phyloP scores from a whole-genome alignment of 2,329 filamentous ascomycete species.

The Hymenoscyphus linearis region DNA sequence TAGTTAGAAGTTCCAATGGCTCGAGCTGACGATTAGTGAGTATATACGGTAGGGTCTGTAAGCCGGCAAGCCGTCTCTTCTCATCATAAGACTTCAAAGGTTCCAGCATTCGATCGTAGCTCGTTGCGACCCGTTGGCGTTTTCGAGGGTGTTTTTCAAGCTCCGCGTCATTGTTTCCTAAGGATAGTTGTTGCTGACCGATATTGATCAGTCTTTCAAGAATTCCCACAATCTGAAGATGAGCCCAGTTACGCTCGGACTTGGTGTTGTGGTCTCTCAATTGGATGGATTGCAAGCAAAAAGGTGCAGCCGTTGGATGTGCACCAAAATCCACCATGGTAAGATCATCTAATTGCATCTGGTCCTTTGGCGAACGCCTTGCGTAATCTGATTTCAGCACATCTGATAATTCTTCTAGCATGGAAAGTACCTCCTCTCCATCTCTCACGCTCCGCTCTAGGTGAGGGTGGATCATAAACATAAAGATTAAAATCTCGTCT shows the following conservation, averaged over 20 bases:
- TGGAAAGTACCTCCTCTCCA: constrained; percentile 31
- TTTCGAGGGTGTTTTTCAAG: constrained; percentile 26
- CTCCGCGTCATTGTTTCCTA: constrained; percentile 8
- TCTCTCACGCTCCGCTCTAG: constrained; percentile 51
- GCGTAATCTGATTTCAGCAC: constrained; percentile 74
- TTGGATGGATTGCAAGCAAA: constrained; percentile 47
- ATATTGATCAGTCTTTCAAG: constrained; percentile 40
- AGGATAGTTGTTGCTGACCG: constrained; percentile 12
- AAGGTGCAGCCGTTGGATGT: constrained; percentile 24
- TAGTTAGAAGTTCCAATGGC: constrained; percentile 46
- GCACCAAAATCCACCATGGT: constrained; percentile 37
- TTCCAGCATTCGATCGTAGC: constrained; percentile 26
- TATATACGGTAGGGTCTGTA: constrained; percentile 50
- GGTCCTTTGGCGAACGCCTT: constrained; percentile 62
- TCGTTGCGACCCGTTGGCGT: constrained; percentile 24
- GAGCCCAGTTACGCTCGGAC: constrained; percentile 55
- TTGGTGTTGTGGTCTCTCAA: constrained; percentile 48
- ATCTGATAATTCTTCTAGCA: constrained; percentile 61
- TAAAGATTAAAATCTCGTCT: constrained; percentile 70
- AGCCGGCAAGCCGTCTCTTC: constrained; percentile 28
- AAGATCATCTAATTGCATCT: constrained; percentile 75
- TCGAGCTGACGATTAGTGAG: constrained; percentile 41
- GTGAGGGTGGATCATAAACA: constrained; percentile 62
- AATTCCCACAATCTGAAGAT: constrained; percentile 53
- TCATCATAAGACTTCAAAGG: constrained; percentile 24